A percentile compares a stretch with the other conserved stretches of the same genome.
Evolutionary conservation across 257 asterid species (phyloP).

Genomic region (Linaria vulgaris): DNA sequence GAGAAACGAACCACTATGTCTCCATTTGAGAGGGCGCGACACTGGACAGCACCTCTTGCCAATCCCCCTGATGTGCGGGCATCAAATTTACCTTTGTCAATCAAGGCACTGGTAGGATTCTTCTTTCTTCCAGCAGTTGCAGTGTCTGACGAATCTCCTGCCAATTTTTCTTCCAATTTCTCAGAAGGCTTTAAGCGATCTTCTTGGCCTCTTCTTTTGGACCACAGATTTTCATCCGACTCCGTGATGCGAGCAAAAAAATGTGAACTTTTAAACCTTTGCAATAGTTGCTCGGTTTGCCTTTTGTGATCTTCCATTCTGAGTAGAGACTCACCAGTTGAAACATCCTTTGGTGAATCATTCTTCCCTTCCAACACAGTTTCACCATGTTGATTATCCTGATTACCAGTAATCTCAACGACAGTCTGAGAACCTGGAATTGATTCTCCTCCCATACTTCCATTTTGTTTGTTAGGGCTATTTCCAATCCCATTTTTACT

Average conservation of each 20-base stretch:
- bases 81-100: conserved; percentile 82
- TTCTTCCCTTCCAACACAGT: conserved; percentile 29
- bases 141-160: conserved; percentile 42
- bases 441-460: conserved; percentile 39
- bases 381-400: conserved; percentile 44
- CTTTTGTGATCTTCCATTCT: conserved; percentile 84
- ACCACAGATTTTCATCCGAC: conserved; percentile 84
- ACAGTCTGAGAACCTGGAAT: conserved; percentile 32
- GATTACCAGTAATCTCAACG: conserved; percentile 34
- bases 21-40: conserved; percentile 84
- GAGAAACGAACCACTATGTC: conserved; percentile 85
- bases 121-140: conserved; percentile 37
- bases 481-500: conserved; percentile 66
- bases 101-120: conserved; percentile 47
- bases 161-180: conserved; percentile 41
- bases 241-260: conserved; percentile 86
- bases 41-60: conserved; percentile 87
- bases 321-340: conserved; percentile 79
- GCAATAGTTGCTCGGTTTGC: conserved; percentile 71
- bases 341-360: conserved; percentile 45
- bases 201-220: conserved; percentile 57
- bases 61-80: conserved; percentile 83
- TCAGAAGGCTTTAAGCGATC: conserved; percentile 34
- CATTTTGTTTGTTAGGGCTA: conserved; percentile 53
- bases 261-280: conserved; percentile 70